Base-by-base conservation (phyloP, 2,329 filamentous ascomycete species). In the Xylariaceae sp. region DNA sequence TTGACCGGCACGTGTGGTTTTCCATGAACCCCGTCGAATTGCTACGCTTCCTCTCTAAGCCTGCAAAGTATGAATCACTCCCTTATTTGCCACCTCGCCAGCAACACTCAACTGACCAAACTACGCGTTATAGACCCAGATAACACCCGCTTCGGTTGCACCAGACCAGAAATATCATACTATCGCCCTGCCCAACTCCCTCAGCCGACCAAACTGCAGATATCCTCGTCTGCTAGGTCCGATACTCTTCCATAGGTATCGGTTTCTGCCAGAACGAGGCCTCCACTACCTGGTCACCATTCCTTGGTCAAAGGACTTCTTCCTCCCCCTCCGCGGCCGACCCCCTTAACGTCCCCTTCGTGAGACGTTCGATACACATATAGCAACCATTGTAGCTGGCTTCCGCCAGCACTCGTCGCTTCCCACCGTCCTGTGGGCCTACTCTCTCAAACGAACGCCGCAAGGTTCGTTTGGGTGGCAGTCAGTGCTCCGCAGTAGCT, bases 381-480 rank as follows among this genome's bases (percentile, higher is more conserved):
- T 61, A 61, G 62, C 59, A 53, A 63, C 53, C 67, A 82, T 81
- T 89, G 84, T 82, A 85, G 88, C 89, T 92, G 89, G 90, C 89
- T 88, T 60, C 83, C 84, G 89, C 91, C 89, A 93, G 88, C 89
- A 83, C 82, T 80, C 75, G 75, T 70, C 66, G 68, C 75, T 74
- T 74, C 76, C 79, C 78, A 80, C 82, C 79, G 75, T 83, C 81
- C 83, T 85, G 88, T 94, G 91, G 91, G 91, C 90, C 91, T 94
- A 92, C 91, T 94, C 89, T 92, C 90, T 92, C 90, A 89, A 86
- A 83, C 91, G 89, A 82, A 89, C 89, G 82, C 87, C 85, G 85
- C 88, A 91, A 88, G 84, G 88, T 92, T 92, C 91, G 90, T 93
- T 91, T 95, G 91, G 85, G 91, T 83, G 86, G 89, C 86, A 95